Conservation (phyloP, 2,329 filamentous ascomycete species). For the Fusarium cyanostomum region DNA sequence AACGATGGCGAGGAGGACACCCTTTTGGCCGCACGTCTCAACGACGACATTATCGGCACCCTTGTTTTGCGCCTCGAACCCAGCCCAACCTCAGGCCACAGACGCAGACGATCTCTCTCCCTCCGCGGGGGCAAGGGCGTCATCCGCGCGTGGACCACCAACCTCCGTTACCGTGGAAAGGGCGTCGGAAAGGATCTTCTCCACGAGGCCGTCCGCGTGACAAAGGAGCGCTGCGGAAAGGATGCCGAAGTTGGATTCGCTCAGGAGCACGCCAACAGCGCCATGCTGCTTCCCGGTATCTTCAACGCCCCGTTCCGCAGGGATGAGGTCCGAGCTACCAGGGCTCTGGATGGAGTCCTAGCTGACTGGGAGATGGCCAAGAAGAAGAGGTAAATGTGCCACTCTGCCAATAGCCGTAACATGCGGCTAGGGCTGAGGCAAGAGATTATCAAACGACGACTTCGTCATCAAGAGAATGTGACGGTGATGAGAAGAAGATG, state of each 20-base stretch:
- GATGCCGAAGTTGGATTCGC: slow-evolving; percentile 77
- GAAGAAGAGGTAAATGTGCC: slow-evolving; percentile 55
- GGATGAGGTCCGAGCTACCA: slow-evolving; percentile 66
- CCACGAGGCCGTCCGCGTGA: slow-evolving; percentile 74
- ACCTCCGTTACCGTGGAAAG: slow-evolving; percentile 71
- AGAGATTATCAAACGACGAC: not conserved
- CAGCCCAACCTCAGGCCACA: slow-evolving; percentile 43
- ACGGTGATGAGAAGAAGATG: slow-evolving; percentile 3
- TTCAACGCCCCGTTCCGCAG: slow-evolving; percentile 70
- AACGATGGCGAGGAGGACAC: slow-evolving; percentile 60
- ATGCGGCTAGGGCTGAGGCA: not conserved
- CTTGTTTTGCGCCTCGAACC: slow-evolving; percentile 73
- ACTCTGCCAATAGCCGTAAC: not conserved
- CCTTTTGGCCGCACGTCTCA: slow-evolving; percentile 73
- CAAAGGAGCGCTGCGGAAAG: slow-evolving; percentile 73
- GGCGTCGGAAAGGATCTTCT: slow-evolving; percentile 79
- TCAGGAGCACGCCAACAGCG: slow-evolving; percentile 78
- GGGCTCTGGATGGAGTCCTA: slow-evolving; percentile 61
- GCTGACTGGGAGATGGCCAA: slow-evolving; percentile 57
- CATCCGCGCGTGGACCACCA: slow-evolving; percentile 85
- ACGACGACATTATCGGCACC: slow-evolving; percentile 74
- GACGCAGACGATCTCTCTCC: slow-evolving; percentile 49
- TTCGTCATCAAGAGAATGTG: not conserved
- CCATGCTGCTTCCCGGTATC: slow-evolving; percentile 67
- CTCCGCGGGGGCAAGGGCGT: slow-evolving; percentile 71